phyloP scores from a whole-genome alignment of 106 monocot species.

The Hemerocallis citrina region DNA sequence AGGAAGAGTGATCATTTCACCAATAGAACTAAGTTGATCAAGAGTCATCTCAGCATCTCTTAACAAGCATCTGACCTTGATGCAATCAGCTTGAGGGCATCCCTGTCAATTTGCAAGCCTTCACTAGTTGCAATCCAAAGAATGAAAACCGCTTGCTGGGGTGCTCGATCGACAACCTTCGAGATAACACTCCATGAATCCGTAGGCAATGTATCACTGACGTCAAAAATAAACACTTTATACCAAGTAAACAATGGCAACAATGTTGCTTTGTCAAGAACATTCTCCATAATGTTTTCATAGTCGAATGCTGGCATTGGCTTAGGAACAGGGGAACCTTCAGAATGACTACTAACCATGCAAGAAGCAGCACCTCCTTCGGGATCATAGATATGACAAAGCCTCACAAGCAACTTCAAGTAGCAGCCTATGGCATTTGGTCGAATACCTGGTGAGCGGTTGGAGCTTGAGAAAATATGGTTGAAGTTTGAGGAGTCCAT shows the following conservation, averaged over 20 bases:
- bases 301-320: slow-evolving; percentile 40
- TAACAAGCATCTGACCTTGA: slow-evolving; percentile 81
- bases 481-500: no score
- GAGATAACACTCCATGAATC: slow-evolving; percentile 69
- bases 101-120: slow-evolving; percentile 65
- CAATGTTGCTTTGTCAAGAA: slow-evolving; percentile 34
- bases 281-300: slow-evolving; percentile 33
- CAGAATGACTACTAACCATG: slow-evolving; percentile 60
- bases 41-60: slow-evolving; percentile 97
- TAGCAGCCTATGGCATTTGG: no score
- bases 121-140: slow-evolving; percentile 69
- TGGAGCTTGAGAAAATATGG: no score
- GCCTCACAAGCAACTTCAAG: no score
- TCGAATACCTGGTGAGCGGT: no score
- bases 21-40: slow-evolving; percentile 88
- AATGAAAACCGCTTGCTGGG: slow-evolving; percentile 60
- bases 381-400: no score
- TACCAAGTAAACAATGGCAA: slow-evolving; percentile 41
- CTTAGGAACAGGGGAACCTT: no score
- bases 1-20: slow-evolving; percentile 74
- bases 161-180: slow-evolving; percentile 62
- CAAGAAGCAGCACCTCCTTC: no score
- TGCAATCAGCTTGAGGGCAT: slow-evolving; percentile 80
- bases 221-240: slow-evolving; percentile 85
- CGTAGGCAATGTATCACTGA: slow-evolving; percentile 54